Base-by-base conservation (phyloP, 108 stramenopile genomes). In the Cafeteria roenbergensis region DNA sequence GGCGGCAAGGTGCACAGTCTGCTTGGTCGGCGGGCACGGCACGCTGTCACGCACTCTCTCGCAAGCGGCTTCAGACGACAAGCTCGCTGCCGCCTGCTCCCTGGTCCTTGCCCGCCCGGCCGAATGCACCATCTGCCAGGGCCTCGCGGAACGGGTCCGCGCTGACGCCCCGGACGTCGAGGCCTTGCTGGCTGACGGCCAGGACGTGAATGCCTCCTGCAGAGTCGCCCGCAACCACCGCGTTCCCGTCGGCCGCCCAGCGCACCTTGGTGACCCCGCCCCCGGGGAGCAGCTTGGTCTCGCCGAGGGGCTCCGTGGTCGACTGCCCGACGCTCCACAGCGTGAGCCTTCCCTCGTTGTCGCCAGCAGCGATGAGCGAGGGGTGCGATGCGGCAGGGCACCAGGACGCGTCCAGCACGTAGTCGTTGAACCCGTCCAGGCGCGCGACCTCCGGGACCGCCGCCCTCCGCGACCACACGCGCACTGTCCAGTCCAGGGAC, bases 401-500 rank as follows among this genome's bases (percentile, higher is more conserved):
- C 73, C 73, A 74, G 24, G 56, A 29, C 20, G 66, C 73, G 37
- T 64, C 73, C 30, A 37, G 42, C 6, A 74, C 68, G 38, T 70
- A 74, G 31, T 74, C 73, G 28, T 48, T 64, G 26, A 4, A 24
- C 25, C 32, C 26, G 14, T 58, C 67, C 27, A 68, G 27, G 57
- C 34, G 25, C 22, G 32, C 57, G 14, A 68, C 26, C 8, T 58
- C 32, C 37, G 1, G 33, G 14, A 33, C 58, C 9, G 55, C 29
- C 34, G 67, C 34, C 31, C 67, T 27, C 1, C 30, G 36, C n/a
- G 53, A 66, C 73, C 73, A 74, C 8, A 74, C 55, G 55, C 71
- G 70, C 50, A 74, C 69, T 2, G 68, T 74, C 69, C 73, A 74
- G 26, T 74, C 73, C 25, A 74, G 30, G 2, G 73, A 74, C 6